phyloP scores from a whole-genome alignment of 441 rosid species.

The Flueggea neowawraea region DNA sequence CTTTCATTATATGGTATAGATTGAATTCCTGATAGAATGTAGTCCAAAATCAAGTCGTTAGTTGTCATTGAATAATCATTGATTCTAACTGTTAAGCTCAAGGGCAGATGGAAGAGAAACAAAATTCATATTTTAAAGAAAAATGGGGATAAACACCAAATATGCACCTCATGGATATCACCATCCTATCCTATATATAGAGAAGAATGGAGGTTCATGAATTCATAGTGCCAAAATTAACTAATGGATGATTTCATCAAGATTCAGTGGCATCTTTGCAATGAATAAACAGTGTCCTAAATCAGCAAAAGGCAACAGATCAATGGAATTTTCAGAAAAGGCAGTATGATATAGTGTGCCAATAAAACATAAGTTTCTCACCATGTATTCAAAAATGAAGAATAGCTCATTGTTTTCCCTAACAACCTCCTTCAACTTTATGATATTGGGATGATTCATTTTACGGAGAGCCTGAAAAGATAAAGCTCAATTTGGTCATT shows the following conservation, averaged over 20 bases:
- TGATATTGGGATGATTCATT: constrained; percentile 87
- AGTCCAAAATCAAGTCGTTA: constrained; percentile 19
- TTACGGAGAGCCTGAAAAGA: constrained; percentile 80
- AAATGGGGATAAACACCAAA: no score
- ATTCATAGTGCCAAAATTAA: no score
- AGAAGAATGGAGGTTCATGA: no score
- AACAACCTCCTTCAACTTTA: constrained; percentile 93
- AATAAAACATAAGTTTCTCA: constrained; percentile 22
- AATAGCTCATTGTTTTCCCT: constrained; percentile 89
- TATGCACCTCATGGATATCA: no score
- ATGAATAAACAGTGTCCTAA: no score
- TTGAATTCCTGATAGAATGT: constrained; percentile 60
- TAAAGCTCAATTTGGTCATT: not conserved
- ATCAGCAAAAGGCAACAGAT: no score
- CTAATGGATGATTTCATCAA: no score
- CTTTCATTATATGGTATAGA: constrained; percentile 91
- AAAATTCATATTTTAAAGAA: no score
- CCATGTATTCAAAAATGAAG: constrained; percentile 97
- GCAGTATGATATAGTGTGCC: not conserved
- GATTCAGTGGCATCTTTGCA: no score
- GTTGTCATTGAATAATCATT: constrained; percentile 1
- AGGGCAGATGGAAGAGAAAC: not conserved
- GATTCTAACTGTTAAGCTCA: constrained; percentile 4
- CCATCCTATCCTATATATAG: no score
- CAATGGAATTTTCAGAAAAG: constrained; percentile 2